Percentiles rank a stretch among this genome's conserved stretches.
Evolutionary conservation across 139 green algal genomes (phyloP).

Genomic region (Chara braunii): DNA sequence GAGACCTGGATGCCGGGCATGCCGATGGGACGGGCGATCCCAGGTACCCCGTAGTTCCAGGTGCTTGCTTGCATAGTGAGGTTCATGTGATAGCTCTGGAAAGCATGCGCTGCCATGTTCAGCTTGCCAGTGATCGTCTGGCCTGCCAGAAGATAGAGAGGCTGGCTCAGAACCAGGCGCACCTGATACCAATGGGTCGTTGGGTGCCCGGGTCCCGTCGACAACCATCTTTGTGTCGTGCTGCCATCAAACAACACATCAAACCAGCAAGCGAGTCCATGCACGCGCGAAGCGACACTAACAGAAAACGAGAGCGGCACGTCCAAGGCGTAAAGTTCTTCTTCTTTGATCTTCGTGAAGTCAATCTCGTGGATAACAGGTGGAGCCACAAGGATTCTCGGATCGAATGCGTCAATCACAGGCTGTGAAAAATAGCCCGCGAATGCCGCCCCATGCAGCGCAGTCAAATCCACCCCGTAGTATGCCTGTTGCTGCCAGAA

Average conservation of each 20-base stretch:
- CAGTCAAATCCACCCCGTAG: conserved; percentile 78
- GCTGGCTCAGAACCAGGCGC: conserved; percentile 41
- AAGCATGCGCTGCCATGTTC: conserved; percentile 7
- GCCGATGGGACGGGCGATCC: too few species aligned
- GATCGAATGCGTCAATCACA: conserved; percentile 86
- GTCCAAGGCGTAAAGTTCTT: conserved; percentile 66
- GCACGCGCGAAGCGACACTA: conserved; percentile 44
- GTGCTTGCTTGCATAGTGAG: conserved; percentile 29
- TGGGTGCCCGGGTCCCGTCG: conserved; percentile 79
- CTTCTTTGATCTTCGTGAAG: conserved; percentile 61
- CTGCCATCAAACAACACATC: conserved; percentile 81
- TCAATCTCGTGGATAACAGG: conserved; percentile 58
- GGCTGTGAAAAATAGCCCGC: conserved; percentile 74
- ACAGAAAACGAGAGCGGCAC: conserved; percentile 64
- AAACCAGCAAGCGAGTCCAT: conserved; percentile 90
- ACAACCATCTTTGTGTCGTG: conserved; percentile 61
- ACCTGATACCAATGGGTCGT: conserved; percentile 87
- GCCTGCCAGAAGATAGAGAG: conserved; percentile 24
- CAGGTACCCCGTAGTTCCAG: too few species aligned
- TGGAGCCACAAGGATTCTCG: conserved; percentile 57
- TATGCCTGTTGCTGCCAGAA: conserved; percentile 76
- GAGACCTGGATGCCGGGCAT: too few species aligned
- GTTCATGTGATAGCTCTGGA: conserved; percentile 35
- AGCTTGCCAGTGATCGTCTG: conserved; percentile 31
- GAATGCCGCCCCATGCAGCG: conserved; percentile 57